Percentiles rank a stretch among this genome's conserved stretches.
These are phyloP conservation scores for Rhododendron ovatum DNA, from an alignment of 148 eudicot genomes.

Conservation along the genomic window DNA sequence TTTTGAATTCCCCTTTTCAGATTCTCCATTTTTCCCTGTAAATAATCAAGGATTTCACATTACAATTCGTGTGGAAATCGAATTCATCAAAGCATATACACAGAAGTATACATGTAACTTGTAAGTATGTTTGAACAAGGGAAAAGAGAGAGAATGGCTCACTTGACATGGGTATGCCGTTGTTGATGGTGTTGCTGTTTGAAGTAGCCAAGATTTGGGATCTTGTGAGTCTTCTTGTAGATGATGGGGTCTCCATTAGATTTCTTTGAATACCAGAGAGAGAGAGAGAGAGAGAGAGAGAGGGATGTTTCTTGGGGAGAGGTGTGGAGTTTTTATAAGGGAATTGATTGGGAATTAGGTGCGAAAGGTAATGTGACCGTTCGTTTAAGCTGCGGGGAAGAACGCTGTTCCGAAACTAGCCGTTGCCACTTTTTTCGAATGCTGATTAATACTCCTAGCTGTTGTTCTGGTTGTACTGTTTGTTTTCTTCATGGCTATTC, in stretches of 20 bases:
- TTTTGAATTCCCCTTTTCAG: slow-evolving; percentile 38
- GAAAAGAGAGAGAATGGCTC: not conserved
- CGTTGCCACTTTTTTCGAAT: slow-evolving; percentile 22
- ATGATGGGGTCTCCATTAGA: slow-evolving; percentile 78
- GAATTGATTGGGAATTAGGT: not conserved
- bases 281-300: not conserved
- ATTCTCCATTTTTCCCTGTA: slow-evolving; percentile 52
- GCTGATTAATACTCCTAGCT: not conserved
- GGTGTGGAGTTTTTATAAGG: slow-evolving; percentile 16
- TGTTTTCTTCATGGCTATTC: not conserved
- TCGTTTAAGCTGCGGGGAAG: slow-evolving; percentile 23
- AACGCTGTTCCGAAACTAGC: slow-evolving; percentile 24
- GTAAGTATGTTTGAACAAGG: not conserved
- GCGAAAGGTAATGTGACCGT: slow-evolving; percentile 30
- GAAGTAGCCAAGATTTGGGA: slow-evolving; percentile 50
- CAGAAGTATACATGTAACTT: too few relatives aligned
- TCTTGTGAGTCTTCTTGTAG: slow-evolving; percentile 63
- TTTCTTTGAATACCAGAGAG: not conserved
- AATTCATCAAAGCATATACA: not conserved
- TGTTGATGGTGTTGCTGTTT: slow-evolving; percentile 8
- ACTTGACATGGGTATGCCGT: slow-evolving; percentile 18
- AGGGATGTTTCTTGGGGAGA: not conserved
- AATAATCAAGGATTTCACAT: not conserved
- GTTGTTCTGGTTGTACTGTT: not conserved
- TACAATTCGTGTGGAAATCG: not conserved